Conservation (phyloP, 2,329 filamentous ascomycete species). For the Cryphonectria japonica region DNA sequence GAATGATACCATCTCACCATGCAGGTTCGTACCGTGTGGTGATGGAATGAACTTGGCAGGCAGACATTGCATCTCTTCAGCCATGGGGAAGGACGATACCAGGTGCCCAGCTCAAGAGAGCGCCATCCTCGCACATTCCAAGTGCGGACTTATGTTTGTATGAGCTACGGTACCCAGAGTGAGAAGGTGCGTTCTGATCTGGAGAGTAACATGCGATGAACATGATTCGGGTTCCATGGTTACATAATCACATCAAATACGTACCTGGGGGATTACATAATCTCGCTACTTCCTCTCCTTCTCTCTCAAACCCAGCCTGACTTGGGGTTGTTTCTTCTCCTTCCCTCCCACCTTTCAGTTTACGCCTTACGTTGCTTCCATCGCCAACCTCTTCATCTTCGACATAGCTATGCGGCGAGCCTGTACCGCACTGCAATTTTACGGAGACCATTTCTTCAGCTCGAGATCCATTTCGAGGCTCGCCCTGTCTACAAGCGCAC, state of each 20-base stretch:
- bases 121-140: neutral
- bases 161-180: neutral
- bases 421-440: neutral
- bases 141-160: neutral
- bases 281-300: neutral
- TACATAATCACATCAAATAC: neutral
- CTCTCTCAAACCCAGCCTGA: neutral
- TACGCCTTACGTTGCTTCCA: neutral
- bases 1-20: neutral
- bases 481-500: neutral
- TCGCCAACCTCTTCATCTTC: neutral
- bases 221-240: neutral
- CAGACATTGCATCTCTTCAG: neutral
- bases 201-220: neutral
- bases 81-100: neutral
- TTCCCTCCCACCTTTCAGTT: too few relatives aligned
- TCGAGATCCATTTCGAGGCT: neutral
- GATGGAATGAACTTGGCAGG: neutral
- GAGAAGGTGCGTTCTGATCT: neutral
- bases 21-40: neutral
- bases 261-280: neutral
- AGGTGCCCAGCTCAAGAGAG: neutral
- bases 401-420: neutral
- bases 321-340: too few relatives aligned
- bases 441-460: neutral